Evolutionary conservation across 495 filamentous ascomycete species (phyloP).

Genomic region (Talaromyces ruber): DNA sequence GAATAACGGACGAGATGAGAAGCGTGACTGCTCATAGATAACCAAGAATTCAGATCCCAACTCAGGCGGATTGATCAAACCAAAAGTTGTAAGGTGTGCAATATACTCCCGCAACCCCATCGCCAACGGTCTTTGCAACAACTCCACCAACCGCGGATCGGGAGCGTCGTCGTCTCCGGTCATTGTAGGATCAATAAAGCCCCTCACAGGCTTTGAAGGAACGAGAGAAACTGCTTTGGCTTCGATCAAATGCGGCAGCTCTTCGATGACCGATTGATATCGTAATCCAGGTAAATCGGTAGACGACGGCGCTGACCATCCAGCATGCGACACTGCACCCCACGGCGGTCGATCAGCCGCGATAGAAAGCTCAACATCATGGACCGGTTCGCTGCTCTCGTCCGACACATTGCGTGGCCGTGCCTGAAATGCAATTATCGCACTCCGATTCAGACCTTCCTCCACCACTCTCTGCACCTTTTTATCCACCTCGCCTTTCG

Average conservation of each 20-base stretch:
- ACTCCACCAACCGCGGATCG: slow-evolving; percentile 54
- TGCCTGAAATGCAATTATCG: slow-evolving; percentile 71
- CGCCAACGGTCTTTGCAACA: slow-evolving; percentile 59
- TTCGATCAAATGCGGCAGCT: slow-evolving; percentile 88
- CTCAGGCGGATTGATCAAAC: slow-evolving; percentile 50
- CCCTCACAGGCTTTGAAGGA: slow-evolving; percentile 44
- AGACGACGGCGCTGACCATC: slow-evolving; percentile 76
- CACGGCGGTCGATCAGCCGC: slow-evolving; percentile 49
- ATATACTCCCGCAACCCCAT: slow-evolving; percentile 83
- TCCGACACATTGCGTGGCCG: slow-evolving; percentile 48
- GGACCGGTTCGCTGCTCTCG: slow-evolving; percentile 20
- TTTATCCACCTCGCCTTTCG: slow-evolving; percentile 62
- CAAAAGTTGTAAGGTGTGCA: slow-evolving; percentile 54
- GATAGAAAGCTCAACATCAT: slow-evolving; percentile 23
- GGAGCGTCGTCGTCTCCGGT: slow-evolving; percentile 25
- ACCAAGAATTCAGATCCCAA: slow-evolving; percentile 56
- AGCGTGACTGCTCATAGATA: slow-evolving; percentile 77
- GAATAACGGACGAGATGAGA: slow-evolving; percentile 50
- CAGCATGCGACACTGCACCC: slow-evolving; percentile 75
- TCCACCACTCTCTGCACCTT: slow-evolving; percentile 67
- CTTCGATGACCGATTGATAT: slow-evolving; percentile 71
- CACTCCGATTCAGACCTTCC: slow-evolving; percentile 61
- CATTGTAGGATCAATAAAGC: slow-evolving; percentile 22
- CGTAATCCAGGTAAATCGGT: slow-evolving; percentile 69
- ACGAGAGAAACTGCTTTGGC: slow-evolving; percentile 82